These are phyloP conservation scores for Calonectria crousiana DNA, from an alignment of 2,329 filamentous ascomycete genomes.

Conservation along the genomic window DNA sequence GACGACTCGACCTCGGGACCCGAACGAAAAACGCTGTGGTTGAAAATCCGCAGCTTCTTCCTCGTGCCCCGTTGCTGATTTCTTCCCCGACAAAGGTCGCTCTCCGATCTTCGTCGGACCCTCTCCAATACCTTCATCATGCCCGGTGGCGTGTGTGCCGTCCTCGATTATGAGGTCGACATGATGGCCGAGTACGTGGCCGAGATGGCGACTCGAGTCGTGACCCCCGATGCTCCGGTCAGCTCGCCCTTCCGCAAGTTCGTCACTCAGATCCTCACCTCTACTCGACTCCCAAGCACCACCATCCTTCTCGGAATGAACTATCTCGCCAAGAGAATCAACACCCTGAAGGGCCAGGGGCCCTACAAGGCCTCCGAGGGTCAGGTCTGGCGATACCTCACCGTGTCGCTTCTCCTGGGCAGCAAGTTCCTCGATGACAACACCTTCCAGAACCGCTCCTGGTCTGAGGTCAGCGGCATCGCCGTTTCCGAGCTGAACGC, in stretches of 20 bases:
- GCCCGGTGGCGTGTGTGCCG: constrained; percentile 88
- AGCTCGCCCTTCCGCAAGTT: constrained; percentile 89
- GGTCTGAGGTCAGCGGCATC: constrained; percentile 95
- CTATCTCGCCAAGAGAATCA: constrained; percentile 87
- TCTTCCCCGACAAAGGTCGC: constrained; percentile 53
- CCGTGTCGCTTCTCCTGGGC: constrained; percentile 84
- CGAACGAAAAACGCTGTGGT: constrained; percentile 33
- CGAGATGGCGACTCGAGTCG: constrained; percentile 79
- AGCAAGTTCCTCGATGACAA: constrained; percentile 98
- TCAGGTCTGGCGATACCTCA: constrained; percentile 89
- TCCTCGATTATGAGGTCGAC: constrained; percentile 97
- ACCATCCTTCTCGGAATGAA: constrained; percentile 92
- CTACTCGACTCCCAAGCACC: constrained; percentile 88
- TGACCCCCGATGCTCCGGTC: constrained; percentile 65
- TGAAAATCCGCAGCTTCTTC: constrained; percentile 24
- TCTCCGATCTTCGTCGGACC: constrained; percentile 55
- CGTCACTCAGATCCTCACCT: constrained; percentile 89
- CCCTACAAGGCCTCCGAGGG: constrained; percentile 72
- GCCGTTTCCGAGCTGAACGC: constrained; percentile 85
- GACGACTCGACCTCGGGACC: constrained; percentile 20
- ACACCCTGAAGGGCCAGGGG: constrained; percentile 71
- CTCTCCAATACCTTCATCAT: constrained; percentile 59
- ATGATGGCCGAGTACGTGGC: constrained; percentile 95
- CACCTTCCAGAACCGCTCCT: constrained; percentile 96
- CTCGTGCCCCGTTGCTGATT: constrained; percentile 34